These are phyloP conservation scores for Salvia rosmarinus DNA, from an alignment of 257 asterid genomes.

Conservation along the genomic window DNA sequence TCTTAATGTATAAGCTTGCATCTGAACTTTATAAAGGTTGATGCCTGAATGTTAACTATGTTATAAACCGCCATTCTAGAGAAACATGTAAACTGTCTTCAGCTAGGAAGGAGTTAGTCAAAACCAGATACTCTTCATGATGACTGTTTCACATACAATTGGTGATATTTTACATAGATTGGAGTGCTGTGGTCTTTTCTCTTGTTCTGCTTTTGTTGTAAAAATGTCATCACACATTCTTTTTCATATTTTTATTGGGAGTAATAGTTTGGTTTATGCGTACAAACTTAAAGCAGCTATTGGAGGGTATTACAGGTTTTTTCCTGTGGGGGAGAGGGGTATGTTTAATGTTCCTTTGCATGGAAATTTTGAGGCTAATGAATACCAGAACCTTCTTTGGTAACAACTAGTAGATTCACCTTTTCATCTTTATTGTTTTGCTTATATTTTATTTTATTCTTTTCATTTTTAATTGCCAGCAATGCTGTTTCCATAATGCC, in stretches of 20 bases:
- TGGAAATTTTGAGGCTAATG: background rate
- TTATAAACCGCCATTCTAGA: background rate
- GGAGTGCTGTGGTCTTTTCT: background rate
- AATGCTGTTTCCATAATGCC: constrained; percentile 9
- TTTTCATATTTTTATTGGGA: background rate
- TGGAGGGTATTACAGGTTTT: background rate
- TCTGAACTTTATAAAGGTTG: background rate
- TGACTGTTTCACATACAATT: background rate
- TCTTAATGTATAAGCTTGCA: background rate
- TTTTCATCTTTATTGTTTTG: background rate
- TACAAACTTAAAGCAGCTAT: background rate
- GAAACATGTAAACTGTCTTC: background rate
- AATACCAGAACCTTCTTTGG: background rate
- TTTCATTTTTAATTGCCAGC: background rate
- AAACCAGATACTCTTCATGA: background rate
- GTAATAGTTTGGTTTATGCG: background rate
- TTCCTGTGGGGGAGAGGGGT: background rate
- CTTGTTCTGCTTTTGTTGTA: background rate
- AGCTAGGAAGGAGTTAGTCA: background rate
- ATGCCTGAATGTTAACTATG: background rate
- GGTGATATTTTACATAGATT: background rate
- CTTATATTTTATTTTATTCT: background rate
- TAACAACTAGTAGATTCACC: background rate
- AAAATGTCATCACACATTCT: background rate
- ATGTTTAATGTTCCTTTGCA: background rate